Conservation (phyloP, 768 basidiomycete genomes). For the Pulveroboletus sp. region DNA sequence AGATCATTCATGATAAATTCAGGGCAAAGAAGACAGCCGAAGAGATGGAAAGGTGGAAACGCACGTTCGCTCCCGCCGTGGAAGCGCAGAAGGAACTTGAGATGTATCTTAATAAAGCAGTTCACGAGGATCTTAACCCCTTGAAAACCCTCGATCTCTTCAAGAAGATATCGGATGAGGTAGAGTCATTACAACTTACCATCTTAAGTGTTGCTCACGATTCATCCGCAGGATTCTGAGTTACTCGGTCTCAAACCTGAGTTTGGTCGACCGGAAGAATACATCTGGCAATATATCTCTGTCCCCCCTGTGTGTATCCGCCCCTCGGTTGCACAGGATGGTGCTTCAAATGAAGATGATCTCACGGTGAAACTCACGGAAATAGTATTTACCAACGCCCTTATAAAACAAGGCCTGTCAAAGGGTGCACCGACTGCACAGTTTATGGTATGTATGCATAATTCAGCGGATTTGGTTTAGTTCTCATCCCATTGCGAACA, state of each 20-base stretch:
- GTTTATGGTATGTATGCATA: conserved; percentile 61
- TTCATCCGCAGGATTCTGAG: conserved; percentile 75
- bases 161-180: conserved; percentile 87
- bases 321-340: conserved; percentile 95
- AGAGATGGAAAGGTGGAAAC: conserved; percentile 84
- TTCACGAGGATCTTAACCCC: conserved; percentile 91
- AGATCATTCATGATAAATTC: conserved; percentile 97
- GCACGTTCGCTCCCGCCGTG: conserved; percentile 74
- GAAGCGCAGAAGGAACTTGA: conserved; percentile 85
- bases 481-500: conserved; percentile 25
- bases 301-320: conserved; percentile 98
- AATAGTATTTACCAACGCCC: conserved; percentile 89
- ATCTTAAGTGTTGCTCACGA: neutral
- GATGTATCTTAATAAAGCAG: conserved; percentile 79
- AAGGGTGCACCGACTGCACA: conserved; percentile 86
- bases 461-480: neutral
- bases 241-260: conserved; percentile 85
- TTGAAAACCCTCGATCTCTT: conserved; percentile 91
- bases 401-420: conserved; percentile 84
- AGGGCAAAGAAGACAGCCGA: conserved; percentile 88
- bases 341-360: conserved; percentile 98
- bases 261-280: conserved; percentile 91
- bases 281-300: conserved; percentile 98
- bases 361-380: conserved; percentile 96
- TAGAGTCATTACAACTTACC: conserved; percentile 25